phyloP scores from a whole-genome alignment of 805 yeast genomes.

The Ogataea methylovora region DNA sequence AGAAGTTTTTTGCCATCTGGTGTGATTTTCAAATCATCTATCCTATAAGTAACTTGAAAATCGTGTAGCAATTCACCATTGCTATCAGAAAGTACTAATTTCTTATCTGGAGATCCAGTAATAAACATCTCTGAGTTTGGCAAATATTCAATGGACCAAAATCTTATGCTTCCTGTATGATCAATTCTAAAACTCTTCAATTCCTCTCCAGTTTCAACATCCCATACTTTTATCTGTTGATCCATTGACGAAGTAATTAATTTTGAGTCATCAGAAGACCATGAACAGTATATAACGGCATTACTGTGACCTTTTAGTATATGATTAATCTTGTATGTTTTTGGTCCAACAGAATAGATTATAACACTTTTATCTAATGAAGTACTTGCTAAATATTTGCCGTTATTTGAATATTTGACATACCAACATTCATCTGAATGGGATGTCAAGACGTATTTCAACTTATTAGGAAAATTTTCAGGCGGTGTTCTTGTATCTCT shows the following conservation, averaged over 20 bases:
- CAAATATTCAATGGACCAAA: constrained; percentile 65
- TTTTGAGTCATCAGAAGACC: constrained; percentile 67
- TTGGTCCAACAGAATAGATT: constrained; percentile 57
- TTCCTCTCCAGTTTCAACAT: constrained; percentile 32
- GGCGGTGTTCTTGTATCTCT: not conserved
- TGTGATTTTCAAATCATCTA: constrained; percentile 63
- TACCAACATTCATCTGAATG: constrained; percentile 83
- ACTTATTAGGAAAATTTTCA: constrained; percentile 37
- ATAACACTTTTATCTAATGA: constrained; percentile 59
- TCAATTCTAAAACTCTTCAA: constrained; percentile 6
- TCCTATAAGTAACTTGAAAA: constrained; percentile 30
- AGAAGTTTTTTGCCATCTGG: constrained; percentile 55
- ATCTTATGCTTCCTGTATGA: constrained; percentile 18
- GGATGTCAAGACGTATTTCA: constrained; percentile 36
- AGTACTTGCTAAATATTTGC: constrained; percentile 69
- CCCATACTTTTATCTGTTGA: constrained; percentile 64
- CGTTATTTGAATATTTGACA: constrained; percentile 69
- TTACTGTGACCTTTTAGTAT: constrained; percentile 39
- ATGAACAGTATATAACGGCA: constrained; percentile 57
- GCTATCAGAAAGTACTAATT: constrained; percentile 40
- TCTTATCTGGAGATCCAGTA: constrained; percentile 73
- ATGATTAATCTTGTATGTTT: constrained; percentile 32
- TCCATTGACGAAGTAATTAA: constrained; percentile 70
- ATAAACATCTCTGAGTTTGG: constrained; percentile 47
- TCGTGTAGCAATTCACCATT: constrained; percentile 18